Evolutionary conservation across 1,284 basidiomycete species (phyloP), one percentile per base, ranked within the genome.

Genomic region (Trichosporon sp.): DNA sequence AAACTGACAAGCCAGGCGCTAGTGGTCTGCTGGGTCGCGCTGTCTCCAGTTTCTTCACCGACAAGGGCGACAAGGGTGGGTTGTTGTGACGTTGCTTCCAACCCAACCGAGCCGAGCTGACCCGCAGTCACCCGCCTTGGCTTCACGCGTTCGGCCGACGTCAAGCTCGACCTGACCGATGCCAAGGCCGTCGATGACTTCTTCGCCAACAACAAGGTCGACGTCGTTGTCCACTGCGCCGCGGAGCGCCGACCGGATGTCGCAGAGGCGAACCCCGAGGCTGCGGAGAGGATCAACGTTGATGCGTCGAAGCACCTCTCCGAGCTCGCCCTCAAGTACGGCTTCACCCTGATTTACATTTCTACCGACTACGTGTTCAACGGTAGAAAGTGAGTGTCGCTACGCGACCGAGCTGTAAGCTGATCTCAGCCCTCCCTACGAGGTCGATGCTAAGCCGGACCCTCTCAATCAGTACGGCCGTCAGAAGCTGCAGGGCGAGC

Each of bases 1-100:
- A 12, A 21, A 11, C 70, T 71, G 64, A 69, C 65, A 6, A 3
- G n/a, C 12, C 78, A 76, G 85, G 85, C 23, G 85, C 85, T n/a
- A 84, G 83, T n/a, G 85, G 85, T 27, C 78, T 86, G 27, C 81
- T 86, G 21, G 85, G 85, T 21, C 77, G 85, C 66, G 85, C 85
- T 0, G 83, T 84, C 8, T 75, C 70, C 25, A 68, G 72, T 15
- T 62, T 77, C 35, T 81, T 83, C 72, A 69, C 72, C 62, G 38
- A 65, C 1, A 67, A 75, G 11, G 77, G 76, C 15, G 79, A 80
- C 66, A 70, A 76, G 21, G 79, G 75, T 75, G 38, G 25, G 76
- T 72, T 32, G 23, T 21, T n/a, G 13, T 9, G 42, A 15, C n/a
- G n/a, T n/a, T 21, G 25, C 8, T 51, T 3, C 3, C 9, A 27